Base-by-base conservation (phyloP, 106 monocot species). In the Ottelia alismoides region DNA sequence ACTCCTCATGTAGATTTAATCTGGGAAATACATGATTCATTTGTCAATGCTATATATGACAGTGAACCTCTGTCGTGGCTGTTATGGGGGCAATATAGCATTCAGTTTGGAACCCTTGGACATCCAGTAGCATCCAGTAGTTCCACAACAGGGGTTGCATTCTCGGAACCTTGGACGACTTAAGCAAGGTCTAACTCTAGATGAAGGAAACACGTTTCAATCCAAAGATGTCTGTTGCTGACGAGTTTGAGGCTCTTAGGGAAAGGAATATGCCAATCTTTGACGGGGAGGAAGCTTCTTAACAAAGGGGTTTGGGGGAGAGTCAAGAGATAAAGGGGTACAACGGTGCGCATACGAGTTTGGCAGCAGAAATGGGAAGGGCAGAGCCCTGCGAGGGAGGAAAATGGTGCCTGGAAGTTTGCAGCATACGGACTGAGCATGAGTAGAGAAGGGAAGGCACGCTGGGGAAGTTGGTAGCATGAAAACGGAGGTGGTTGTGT, bases 21-120 rank as follows among this genome's bases (percentile, higher is more conserved):
- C 59, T 59, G 53, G 57, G 79, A 86, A 57, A 86, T 79, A 45
- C 48, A 63, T 21, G 73, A 76, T 21, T 86, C 92, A 51, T 92
- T 86, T 62, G 63, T 92, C 64, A 92, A 92, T 28, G 46, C 73
- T 11, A 86, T 92, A 24, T 83, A 87, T 48, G 92, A 92, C 61
- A 72, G 76, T 30, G 83, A 87, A 28, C 87, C 92, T 49, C 64
- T 77, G 11, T 78, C 71, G 0, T 55, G 43, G 29, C 74, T 92
- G 0, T 65, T 60, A 32, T 86, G n/a, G 75, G 73, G 74, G 65
- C 53, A 82, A 83, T 53, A 79, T 86, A 25, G 86, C 79, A 2
- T 67, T 92, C 43, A 69, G 2, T 18, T 55, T 24, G 12, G 83
- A 79, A 47, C 57, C 83, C 25, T 49, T 68, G 30, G 83, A 87